Conservation (phyloP, 164 flowering plant genomes). For the Dillenia turbinata region DNA sequence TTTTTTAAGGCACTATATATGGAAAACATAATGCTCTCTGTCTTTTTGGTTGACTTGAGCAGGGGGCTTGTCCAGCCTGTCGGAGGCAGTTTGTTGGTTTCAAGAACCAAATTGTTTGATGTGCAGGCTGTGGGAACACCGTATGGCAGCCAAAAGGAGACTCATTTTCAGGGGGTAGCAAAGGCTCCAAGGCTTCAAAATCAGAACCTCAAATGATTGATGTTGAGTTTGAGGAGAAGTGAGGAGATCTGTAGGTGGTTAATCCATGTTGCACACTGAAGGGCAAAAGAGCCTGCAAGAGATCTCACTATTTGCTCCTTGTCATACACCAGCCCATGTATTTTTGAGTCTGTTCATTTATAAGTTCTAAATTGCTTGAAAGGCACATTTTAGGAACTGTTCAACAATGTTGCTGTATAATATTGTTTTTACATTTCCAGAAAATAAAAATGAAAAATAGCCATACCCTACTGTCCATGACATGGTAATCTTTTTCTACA, state of each 20-base stretch:
- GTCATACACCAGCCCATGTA: no score
- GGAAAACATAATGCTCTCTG: no score
- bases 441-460: no score
- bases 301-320: not conserved
- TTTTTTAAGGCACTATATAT: no score
- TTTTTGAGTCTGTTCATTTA: no score
- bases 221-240: constrained; percentile 87
- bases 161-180: constrained; percentile 41
- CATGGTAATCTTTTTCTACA: no score
- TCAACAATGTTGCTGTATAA: no score
- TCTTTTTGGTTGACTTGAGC: constrained; percentile 10
- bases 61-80: constrained; percentile 95
- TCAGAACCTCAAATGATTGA: constrained; percentile 71
- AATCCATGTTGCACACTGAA: not conserved
- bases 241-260: constrained; percentile 8
- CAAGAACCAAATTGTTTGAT: constrained; percentile 59
- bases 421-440: no score
- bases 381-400: no score
- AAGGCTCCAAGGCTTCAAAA: constrained; percentile 26
- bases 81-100: constrained; percentile 62
- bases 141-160: constrained; percentile 88
- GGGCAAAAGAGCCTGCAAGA: not conserved
- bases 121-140: constrained; percentile 70
- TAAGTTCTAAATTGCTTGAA: no score
- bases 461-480: no score